Conservation (phyloP, 163 green algal species). For the Volvox carteri region DNA sequence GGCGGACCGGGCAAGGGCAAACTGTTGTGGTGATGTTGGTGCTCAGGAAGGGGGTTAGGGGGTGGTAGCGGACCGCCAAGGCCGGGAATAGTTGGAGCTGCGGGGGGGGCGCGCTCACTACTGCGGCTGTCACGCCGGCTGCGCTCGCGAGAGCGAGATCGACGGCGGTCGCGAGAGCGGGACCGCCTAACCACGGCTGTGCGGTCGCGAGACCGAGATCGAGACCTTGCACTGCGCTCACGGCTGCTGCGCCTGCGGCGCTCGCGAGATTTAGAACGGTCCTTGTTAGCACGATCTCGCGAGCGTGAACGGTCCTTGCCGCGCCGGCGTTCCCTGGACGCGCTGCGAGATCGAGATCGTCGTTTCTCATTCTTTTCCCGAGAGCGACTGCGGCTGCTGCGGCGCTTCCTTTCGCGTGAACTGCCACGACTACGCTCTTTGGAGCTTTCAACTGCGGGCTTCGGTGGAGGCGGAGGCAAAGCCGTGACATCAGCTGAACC, state of each 20-base stretch:
- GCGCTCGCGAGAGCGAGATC: constrained; percentile 37
- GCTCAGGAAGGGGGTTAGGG: constrained; percentile 14
- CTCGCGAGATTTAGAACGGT: constrained; percentile 41
- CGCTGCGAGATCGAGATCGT: constrained; percentile 42
- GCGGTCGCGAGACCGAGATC: constrained; percentile 33
- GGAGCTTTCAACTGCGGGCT: background rate
- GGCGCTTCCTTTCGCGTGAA: constrained; percentile 40
- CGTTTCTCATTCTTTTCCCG: constrained; percentile 34
- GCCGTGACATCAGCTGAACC: background rate
- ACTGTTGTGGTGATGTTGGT: background rate
- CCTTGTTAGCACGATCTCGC: constrained; percentile 33
- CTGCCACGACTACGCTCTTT: constrained; percentile 32
- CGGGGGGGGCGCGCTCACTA: constrained; percentile 30
- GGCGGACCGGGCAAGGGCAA: constrained; percentile 22
- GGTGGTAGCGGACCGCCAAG: constrained; percentile 28
- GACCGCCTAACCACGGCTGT: background rate
- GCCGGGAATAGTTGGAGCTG: background rate
- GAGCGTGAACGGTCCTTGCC: constrained; percentile 46
- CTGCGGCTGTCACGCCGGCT: constrained; percentile 25
- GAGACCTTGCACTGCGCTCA: constrained; percentile 28
- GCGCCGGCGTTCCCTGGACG: constrained; percentile 30
- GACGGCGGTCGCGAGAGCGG: constrained; percentile 7
- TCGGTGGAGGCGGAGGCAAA: constrained; percentile 33
- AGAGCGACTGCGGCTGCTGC: constrained; percentile 44
- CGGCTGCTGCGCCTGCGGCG: constrained; percentile 39